Evolutionary conservation across 345 rosid genomes (phyloP).

Genomic region (Arabidopsis suecica): DNA sequence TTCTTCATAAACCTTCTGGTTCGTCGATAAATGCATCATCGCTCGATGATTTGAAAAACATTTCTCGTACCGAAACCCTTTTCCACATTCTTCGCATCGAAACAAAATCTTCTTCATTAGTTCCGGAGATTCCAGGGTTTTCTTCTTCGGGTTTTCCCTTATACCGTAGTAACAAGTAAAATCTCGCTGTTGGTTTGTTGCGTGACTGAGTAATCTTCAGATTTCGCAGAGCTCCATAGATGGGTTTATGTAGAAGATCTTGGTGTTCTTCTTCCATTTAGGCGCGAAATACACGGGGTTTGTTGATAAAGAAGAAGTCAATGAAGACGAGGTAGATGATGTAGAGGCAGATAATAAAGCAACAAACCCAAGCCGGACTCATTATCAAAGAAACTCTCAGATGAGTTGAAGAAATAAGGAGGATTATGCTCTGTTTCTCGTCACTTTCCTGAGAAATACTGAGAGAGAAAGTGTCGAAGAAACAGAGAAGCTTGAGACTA

Average conservation of each 20-base stretch:
- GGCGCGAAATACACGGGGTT: conserved; percentile 20
- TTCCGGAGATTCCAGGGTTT: conserved; percentile 61
- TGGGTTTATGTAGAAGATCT: conserved; percentile 47
- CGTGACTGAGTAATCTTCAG: conserved; percentile 48
- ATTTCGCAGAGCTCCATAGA: conserved; percentile 41
- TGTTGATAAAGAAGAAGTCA: conserved; percentile 13
- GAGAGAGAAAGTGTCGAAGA: conserved; percentile 38
- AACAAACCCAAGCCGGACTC: conserved; percentile 7
- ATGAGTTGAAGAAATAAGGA: not conserved
- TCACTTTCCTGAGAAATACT: conserved; percentile 18
- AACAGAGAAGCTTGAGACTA: conserved; percentile 32
- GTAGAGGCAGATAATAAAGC: conserved; percentile 7
- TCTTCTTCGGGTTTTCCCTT: conserved; percentile 74
- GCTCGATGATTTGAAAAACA: conserved; percentile 42
- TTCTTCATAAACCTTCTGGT: conserved; percentile 41
- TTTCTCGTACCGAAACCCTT: conserved; percentile 51
- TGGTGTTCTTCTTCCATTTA: conserved; percentile 42
- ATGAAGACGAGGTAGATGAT: conserved; percentile 26
- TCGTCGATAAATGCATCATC: conserved; percentile 22
- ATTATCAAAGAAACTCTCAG: not conserved
- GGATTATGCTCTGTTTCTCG: not conserved
- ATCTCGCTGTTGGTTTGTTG: conserved; percentile 22
- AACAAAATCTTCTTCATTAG: conserved; percentile 48
- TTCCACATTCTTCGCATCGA: conserved; percentile 56
- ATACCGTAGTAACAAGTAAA: conserved; percentile 52